A percentile compares a stretch with the other conserved stretches of the same genome.
Evolutionary conservation across 164 flowering plant species (phyloP).

Genomic region (Echeveria elegans): DNA sequence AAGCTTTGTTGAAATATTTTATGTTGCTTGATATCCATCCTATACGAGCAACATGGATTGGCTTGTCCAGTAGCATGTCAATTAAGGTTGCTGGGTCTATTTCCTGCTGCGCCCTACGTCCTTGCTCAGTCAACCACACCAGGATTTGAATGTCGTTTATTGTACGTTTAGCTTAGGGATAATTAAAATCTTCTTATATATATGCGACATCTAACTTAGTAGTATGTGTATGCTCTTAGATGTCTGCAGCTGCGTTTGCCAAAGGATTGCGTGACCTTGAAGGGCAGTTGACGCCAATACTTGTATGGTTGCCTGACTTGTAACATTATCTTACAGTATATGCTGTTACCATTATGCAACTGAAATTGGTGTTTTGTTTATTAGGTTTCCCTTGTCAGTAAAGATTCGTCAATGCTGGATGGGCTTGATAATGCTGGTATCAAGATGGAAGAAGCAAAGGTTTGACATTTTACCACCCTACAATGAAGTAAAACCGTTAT

Average conservation of each 20-base stretch:
- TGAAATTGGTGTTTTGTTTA: neutral
- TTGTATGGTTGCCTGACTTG: neutral
- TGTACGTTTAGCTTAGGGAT: too few relatives aligned
- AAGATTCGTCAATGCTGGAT: constrained; percentile 99
- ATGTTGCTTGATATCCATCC: too few relatives aligned
- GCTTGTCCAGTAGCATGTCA: too few relatives aligned
- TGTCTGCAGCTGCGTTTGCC: constrained; percentile 99
- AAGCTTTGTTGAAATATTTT: too few relatives aligned
- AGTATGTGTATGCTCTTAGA: constrained; percentile 41
- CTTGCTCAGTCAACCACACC: too few relatives aligned
- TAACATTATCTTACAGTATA: constrained; percentile 39
- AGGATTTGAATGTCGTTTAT: neutral
- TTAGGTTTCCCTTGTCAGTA: constrained; percentile 98
- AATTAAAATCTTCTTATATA: too few relatives aligned
- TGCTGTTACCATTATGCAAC: neutral
- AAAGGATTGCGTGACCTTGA: constrained; percentile 97
- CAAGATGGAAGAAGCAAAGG: constrained; percentile 98
- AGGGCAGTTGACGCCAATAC: constrained; percentile 82
- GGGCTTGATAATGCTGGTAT: constrained; percentile 95
- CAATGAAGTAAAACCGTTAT: neutral
- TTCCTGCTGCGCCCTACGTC: too few relatives aligned
- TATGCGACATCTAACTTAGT: too few relatives aligned
- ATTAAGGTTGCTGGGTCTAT: too few relatives aligned
- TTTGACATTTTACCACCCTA: constrained; percentile 17
- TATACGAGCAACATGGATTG: too few relatives aligned